phyloP scores from a whole-genome alignment of 352 stramenopile species.

The Saprolegnia parasitica region DNA sequence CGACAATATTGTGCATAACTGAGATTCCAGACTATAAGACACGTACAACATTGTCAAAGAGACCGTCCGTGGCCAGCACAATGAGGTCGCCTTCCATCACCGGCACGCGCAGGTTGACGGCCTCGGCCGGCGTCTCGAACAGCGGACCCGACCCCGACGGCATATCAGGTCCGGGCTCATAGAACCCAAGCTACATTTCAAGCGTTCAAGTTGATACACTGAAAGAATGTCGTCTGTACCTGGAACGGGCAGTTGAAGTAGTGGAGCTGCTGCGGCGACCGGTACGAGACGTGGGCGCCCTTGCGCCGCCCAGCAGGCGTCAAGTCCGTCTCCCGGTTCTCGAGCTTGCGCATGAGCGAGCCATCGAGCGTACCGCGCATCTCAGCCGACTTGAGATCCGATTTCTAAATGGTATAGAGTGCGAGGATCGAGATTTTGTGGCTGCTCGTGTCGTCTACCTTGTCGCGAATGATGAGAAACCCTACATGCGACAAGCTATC shows the following conservation, averaged over 20 bases:
- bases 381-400: constrained; percentile 54
- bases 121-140: constrained; percentile 90
- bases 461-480: constrained; percentile 78
- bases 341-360: constrained; percentile 56
- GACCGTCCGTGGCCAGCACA: constrained; percentile 93
- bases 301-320: constrained; percentile 68
- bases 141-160: constrained; percentile 38
- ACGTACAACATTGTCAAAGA: constrained; percentile 94
- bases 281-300: constrained; percentile 84
- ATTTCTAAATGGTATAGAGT: constrained; percentile 33
- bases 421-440: background rate
- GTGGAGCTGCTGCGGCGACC: constrained; percentile 94
- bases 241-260: constrained; percentile 98
- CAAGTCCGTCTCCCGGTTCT: constrained; percentile 55
- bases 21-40: background rate
- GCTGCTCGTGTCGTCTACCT: constrained; percentile 26
- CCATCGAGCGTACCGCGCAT: constrained; percentile 67
- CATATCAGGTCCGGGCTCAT: constrained; percentile 15
- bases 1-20: background rate
- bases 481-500: constrained; percentile 15
- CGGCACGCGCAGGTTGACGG: constrained; percentile 90
- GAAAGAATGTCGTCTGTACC: constrained; percentile 30
- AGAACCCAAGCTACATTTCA: constrained; percentile 10
- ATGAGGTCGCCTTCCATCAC: constrained; percentile 93
- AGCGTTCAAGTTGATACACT: background rate